Percentiles rank a stretch among this genome's conserved stretches.
phyloP scores from a whole-genome alignment of 768 basidiomycete species.

The Mycena olivaceomarginata region DNA sequence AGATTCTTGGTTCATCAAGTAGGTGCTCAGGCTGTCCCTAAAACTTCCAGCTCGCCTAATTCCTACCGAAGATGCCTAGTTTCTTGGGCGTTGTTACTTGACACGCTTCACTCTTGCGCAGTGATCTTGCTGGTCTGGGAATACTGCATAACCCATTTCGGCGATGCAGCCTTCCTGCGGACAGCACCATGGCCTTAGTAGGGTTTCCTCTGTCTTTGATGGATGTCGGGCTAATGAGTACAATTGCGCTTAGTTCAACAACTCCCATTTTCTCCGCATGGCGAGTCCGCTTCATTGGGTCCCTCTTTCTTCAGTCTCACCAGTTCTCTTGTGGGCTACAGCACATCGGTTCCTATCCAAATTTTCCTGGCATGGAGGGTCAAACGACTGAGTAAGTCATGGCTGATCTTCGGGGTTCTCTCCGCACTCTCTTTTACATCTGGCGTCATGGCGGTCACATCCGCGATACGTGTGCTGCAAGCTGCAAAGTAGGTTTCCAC shows the following conservation, averaged over 20 bases:
- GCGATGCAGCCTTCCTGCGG: background rate
- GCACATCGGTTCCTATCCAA: constrained; percentile 18
- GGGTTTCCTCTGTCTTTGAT: background rate
- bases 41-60: background rate
- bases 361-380: constrained; percentile 18
- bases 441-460: constrained; percentile 10
- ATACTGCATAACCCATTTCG: constrained; percentile 21
- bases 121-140: constrained; percentile 19
- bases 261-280: constrained; percentile 25
- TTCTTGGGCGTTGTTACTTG: constrained; percentile 13
- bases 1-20: constrained; percentile 15
- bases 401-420: constrained; percentile 10
- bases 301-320: background rate
- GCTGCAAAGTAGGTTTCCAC: constrained; percentile 9
- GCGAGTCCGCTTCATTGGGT: background rate
- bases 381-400: constrained; percentile 15
- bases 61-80: constrained; percentile 16
- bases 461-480: constrained; percentile 14
- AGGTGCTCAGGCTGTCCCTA: background rate
- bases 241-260: background rate
- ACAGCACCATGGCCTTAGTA: constrained; percentile 26
- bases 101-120: constrained; percentile 16
- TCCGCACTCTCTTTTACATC: constrained; percentile 7
- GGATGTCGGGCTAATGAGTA: too few relatives aligned
- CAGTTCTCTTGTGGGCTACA: background rate